A percentile compares a stretch with the other conserved stretches of the same genome.
Evolutionary conservation across 192 early-diverging fungal species (phyloP).

Genomic region (Backusella psychrophila): DNA sequence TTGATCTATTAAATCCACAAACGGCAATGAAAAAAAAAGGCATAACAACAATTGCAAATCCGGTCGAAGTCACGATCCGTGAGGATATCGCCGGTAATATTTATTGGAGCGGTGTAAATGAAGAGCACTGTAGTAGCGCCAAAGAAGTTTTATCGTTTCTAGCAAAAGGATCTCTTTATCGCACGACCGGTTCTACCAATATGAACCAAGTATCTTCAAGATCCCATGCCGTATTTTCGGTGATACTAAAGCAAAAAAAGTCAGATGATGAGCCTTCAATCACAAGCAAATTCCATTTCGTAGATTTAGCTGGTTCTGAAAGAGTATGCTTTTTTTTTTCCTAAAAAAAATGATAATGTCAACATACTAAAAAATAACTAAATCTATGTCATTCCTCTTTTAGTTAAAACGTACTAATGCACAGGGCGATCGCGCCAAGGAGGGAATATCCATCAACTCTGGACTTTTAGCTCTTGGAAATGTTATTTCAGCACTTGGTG

Average conservation of each 20-base stretch:
- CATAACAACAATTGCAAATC: background rate
- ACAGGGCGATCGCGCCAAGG: slow-evolving; percentile 88
- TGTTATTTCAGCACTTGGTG: slow-evolving; percentile 94
- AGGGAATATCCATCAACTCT: slow-evolving; percentile 97
- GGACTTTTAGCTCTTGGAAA: slow-evolving; percentile 95
- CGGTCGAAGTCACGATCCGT: slow-evolving; percentile 49
- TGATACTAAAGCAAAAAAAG: slow-evolving; percentile 78
- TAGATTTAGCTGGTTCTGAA: slow-evolving; percentile 97
- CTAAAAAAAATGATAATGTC: background rate
- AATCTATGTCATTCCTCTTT: background rate
- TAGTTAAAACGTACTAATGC: slow-evolving; percentile 88
- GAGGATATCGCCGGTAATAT: slow-evolving; percentile 89
- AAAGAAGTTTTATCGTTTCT: slow-evolving; percentile 57
- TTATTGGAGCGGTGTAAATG: slow-evolving; percentile 79
- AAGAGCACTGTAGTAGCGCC: slow-evolving; percentile 65
- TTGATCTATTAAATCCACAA: slow-evolving; percentile 72
- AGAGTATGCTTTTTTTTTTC: slow-evolving; percentile 39
- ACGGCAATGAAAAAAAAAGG: slow-evolving; percentile 25
- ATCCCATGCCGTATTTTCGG: slow-evolving; percentile 94
- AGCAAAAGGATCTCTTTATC: slow-evolving; percentile 47
- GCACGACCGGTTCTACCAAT: slow-evolving; percentile 86
- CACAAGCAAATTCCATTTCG: slow-evolving; percentile 92
- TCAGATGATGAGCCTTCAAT: slow-evolving; percentile 30
- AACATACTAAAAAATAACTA: background rate
- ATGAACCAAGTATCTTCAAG: slow-evolving; percentile 94